These are phyloP conservation scores for Circinella minor DNA, from an alignment of 371 early-diverging fungal species.

Conservation along the genomic window DNA sequence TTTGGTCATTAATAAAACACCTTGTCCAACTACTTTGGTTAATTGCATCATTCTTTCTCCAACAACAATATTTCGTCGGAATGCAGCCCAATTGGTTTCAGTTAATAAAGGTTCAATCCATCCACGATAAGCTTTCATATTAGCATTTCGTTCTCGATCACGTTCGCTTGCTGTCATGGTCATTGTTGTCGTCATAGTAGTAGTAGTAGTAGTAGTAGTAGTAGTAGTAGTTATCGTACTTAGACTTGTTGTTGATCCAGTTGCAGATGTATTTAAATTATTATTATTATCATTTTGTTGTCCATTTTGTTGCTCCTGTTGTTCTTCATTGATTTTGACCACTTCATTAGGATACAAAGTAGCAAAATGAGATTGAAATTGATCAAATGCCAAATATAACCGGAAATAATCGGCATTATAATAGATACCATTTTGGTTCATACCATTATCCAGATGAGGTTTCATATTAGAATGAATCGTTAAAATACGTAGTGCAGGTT, in stretches of 20 bases:
- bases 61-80: constrained; percentile 52
- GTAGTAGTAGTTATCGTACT: background rate
- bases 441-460: constrained; percentile 53
- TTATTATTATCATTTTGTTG: background rate
- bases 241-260: too few relatives aligned
- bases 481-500: constrained; percentile 38
- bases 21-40: constrained; percentile 47
- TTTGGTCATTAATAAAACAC: constrained; percentile 52
- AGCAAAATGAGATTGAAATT: constrained; percentile 44
- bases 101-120: constrained; percentile 50
- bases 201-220: background rate
- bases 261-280: background rate
- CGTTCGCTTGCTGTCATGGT: constrained; percentile 27
- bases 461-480: constrained; percentile 48
- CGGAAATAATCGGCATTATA: constrained; percentile 53
- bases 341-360: constrained; percentile 42
- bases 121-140: constrained; percentile 55
- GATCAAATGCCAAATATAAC: constrained; percentile 50
- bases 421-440: constrained; percentile 58
- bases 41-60: constrained; percentile 54
- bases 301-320: background rate
- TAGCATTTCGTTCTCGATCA: constrained; percentile 41
- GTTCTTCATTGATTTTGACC: constrained; percentile 20
- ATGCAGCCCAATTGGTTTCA: constrained; percentile 56
- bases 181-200: background rate